A percentile compares a stretch with the other conserved stretches of the same genome.
Evolutionary conservation across 345 rosid genomes (phyloP).

Genomic region (Toxicodendron radicans): DNA sequence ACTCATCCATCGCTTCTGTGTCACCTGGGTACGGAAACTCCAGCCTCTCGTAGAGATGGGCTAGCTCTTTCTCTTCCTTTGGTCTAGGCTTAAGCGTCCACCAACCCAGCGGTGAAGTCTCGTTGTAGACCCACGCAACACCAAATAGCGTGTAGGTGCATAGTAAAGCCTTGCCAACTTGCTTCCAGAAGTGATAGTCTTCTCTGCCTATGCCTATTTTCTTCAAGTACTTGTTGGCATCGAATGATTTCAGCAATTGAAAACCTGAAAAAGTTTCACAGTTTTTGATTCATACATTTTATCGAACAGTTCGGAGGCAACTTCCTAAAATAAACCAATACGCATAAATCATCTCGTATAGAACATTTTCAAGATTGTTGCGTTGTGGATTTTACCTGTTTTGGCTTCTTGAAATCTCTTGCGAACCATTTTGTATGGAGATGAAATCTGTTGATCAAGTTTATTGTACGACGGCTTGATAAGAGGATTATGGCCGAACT

Average conservation of each 20-base stretch:
- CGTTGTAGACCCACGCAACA: conserved; percentile 67
- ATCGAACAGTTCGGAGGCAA: conserved; percentile 26
- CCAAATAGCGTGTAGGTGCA: conserved; percentile 76
- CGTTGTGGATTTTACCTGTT: conserved; percentile 43
- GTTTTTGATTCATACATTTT: conserved; percentile 18
- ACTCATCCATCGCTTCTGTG: conserved; percentile 85
- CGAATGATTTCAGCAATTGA: conserved; percentile 49
- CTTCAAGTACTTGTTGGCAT: conserved; percentile 55
- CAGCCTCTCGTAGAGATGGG: conserved; percentile 76
- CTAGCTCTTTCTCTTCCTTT: conserved; percentile 74
- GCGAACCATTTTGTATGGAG: conserved; percentile 45
- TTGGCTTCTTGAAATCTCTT: conserved; percentile 57
- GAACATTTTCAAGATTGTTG: background rate
- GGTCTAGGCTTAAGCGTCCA: conserved; percentile 88
- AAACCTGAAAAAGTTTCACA: conserved; percentile 37
- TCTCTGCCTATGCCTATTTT: conserved; percentile 73
- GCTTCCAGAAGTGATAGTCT: conserved; percentile 74
- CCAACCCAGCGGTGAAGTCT: conserved; percentile 89
- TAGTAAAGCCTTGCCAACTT: conserved; percentile 74
- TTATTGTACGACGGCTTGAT: background rate
- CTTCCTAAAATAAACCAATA: background rate
- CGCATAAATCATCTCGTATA: no score
- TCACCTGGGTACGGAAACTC: conserved; percentile 91
- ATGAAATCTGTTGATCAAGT: background rate
- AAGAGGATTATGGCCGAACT: background rate